A percentile compares a stretch with the other conserved stretches of the same genome.
phyloP scores from a whole-genome alignment of 2,329 filamentous ascomycete species.

The Cladosporium sp. region DNA sequence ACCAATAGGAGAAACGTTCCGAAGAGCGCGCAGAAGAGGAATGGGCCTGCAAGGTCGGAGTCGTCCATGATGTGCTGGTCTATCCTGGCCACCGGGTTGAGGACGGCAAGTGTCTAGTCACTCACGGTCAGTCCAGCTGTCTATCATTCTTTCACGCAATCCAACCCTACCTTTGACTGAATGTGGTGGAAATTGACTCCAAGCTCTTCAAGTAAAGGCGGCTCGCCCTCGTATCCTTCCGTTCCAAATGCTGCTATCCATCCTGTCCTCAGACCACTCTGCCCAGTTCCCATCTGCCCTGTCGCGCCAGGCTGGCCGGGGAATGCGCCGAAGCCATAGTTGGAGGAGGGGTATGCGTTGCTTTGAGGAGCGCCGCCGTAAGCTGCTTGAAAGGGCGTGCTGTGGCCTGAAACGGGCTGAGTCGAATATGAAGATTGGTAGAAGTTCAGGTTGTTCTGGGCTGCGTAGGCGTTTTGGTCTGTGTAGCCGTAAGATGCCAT shows the following conservation, averaged over 20 bases:
- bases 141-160: neutral
- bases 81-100: conserved; percentile 89
- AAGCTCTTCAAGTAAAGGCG: conserved; percentile 86
- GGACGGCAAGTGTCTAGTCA: conserved; percentile 83
- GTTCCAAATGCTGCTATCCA: conserved; percentile 97
- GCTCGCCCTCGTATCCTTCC: conserved; percentile 93
- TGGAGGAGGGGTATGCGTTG: conserved; percentile 46
- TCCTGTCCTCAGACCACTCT: conserved; percentile 82
- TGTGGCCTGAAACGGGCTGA: conserved; percentile 48
- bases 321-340: conserved; percentile 46
- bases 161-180: conserved; percentile 68
- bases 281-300: conserved; percentile 83
- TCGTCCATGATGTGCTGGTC: conserved; percentile 99
- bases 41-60: conserved; percentile 87
- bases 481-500: conserved; percentile 45
- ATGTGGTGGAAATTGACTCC: conserved; percentile 98
- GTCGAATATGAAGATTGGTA: conserved; percentile 79
- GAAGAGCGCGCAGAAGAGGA: conserved; percentile 92
- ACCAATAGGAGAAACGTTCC: conserved; percentile 72
- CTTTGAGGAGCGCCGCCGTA: conserved; percentile 39
- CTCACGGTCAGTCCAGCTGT: conserved; percentile 14
- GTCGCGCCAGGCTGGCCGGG: conserved; percentile 61
- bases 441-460: too few species aligned
- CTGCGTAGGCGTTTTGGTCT: too few species aligned
- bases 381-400: conserved; percentile 47